These are phyloP conservation scores for Arabidopsis arenosa DNA, from an alignment of 345 rosid species.

Conservation along the genomic window DNA sequence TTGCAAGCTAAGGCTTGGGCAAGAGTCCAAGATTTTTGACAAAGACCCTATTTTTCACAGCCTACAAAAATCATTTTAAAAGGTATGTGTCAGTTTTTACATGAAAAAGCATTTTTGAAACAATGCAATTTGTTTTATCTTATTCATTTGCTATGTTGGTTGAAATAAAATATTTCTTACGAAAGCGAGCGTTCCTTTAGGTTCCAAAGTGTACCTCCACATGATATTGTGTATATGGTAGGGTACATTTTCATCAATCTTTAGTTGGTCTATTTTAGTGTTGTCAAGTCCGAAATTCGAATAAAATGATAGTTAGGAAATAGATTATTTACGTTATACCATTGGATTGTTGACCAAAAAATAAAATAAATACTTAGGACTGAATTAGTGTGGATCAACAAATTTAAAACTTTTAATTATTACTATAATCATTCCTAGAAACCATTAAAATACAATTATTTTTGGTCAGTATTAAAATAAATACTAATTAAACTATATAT, in stretches of 20 bases:
- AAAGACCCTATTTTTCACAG: conserved; percentile 25
- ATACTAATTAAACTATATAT: neutral
- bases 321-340: neutral
- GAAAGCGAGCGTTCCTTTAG: conserved; percentile 35
- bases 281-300: neutral
- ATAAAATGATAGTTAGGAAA: neutral
- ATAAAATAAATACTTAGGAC: neutral
- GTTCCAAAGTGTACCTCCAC: conserved; percentile 33
- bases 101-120: conserved; percentile 1
- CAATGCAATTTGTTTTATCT: conserved; percentile 29
- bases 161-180: conserved; percentile 22
- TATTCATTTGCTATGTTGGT: conserved; percentile 19
- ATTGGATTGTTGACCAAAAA: neutral
- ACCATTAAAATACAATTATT: neutral
- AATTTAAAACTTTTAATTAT: too few species aligned
- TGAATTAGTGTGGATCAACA: neutral
- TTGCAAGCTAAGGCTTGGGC: conserved; percentile 42
- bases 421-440: neutral
- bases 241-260: conserved; percentile 1
- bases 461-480: neutral
- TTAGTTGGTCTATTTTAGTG: neutral
- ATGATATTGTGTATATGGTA: conserved; percentile 26
- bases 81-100: conserved; percentile 9
- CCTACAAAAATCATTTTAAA: neutral
- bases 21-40: conserved; percentile 39